These are phyloP conservation scores for Solanum rostratum DNA, from an alignment of 257 asterid genomes.

Conservation along the genomic window DNA sequence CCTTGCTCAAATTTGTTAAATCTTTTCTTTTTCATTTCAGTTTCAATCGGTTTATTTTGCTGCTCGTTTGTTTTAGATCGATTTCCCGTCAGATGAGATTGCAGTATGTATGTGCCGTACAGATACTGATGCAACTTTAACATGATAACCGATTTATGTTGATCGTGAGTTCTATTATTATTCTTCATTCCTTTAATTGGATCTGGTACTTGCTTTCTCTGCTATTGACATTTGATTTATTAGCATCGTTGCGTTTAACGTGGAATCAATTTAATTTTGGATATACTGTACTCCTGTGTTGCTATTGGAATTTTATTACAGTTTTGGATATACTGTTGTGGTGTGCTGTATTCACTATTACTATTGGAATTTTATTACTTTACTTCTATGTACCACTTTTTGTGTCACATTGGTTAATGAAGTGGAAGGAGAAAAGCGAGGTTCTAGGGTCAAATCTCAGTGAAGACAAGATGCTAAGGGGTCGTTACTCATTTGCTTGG, in stretches of 20 bases:
- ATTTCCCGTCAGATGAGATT: background rate
- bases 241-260: background rate
- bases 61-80: background rate
- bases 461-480: background rate
- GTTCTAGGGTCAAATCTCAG: background rate
- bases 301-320: background rate
- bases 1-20: background rate
- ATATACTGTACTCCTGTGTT: background rate
- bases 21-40: background rate
- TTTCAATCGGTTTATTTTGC: background rate
- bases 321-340: too few species aligned
- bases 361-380: too few species aligned
- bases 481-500: background rate
- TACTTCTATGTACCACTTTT: too few species aligned
- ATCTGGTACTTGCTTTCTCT: background rate
- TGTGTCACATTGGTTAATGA: background rate
- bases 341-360: too few species aligned
- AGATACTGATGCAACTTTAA: background rate
- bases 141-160: background rate
- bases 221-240: background rate
- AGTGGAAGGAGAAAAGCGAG: background rate
- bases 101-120: background rate
- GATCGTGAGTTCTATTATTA: background rate
- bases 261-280: background rate
- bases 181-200: background rate